Evolutionary conservation across 1,284 basidiomycete genomes (phyloP), one percentile per base, ranked within the genome.

Genomic region (Sanguinoderma infundibulare): DNA sequence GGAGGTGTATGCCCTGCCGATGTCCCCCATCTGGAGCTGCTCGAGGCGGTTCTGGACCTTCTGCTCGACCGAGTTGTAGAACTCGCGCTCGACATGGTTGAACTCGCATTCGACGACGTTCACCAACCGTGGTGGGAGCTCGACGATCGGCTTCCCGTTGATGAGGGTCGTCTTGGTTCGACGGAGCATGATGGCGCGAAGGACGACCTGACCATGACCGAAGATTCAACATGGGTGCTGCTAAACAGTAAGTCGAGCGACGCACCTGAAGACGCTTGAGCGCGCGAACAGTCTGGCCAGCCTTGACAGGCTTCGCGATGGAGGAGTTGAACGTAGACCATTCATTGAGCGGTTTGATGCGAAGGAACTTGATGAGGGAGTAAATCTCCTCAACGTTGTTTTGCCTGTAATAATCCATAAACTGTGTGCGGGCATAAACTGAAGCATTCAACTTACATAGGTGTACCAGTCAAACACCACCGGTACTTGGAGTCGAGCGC

Each of bases 401-500:
- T 53, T 77, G 76, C 67, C 74, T 75, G 58, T 28, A 35, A 34
- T 39, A 17, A 14, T 8, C 14, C 9, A 9, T 57, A 1, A 52
- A 10, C 17, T 2, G 17, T 28, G 10, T 12, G 5, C 5, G n/a
- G 8, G 7, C 6, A 30, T 12, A 7, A n/a, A 10, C n/a, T 14
- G 8, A n/a, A n/a, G 2, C 14, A 15, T 6, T 55, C 4, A 17
- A 53, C 90, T 69, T 78, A 93, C 84, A 97, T 90, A 0, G 94
- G 95, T 8, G 95, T 96, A 53, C 94, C 95, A 5, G 94, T 96
- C 59, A 97, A 77, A 73, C 91, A 94, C 95, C 95, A 97, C 50
- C 94, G 83, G 73, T 86, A 96, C 72, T 92, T 93, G 12, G 85
- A 84, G 38, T 88, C 77, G 10, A 99, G 81, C 1, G 83, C 90